Evolutionary conservation across 2,329 filamentous ascomycete genomes (phyloP), one percentile per base, ranked within the genome.

Genomic region (Zymoseptoria ardabiliae): DNA sequence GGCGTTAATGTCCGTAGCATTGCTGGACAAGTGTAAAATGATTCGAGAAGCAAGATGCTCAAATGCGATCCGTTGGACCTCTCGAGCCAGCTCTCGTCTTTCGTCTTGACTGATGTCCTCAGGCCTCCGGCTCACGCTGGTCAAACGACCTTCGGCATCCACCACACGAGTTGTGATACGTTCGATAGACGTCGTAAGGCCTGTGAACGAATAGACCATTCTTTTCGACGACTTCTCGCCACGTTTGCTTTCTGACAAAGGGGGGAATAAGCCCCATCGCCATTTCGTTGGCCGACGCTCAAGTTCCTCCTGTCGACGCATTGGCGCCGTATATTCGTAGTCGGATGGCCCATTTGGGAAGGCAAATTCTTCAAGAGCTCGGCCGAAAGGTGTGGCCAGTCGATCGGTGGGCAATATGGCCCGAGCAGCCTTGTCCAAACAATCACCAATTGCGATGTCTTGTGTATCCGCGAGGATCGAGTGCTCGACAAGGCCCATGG

Each of bases 381-480:
- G 85, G 3, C 87, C 94, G 76, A 95, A 97, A 80, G 91, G 91
- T 56, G 90, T 86, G 19, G 79, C 75, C 21, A 93, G 73, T 2
- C 86, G 64, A 0, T 79, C 73, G 0, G 75, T 23, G 0, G 92
- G 93, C 0, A 97, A 75, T 59, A 97, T 84, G 17, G 81, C 79
- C 53, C 94, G 85, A 7, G 90, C 91, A 59, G 85, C 82, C 75
- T 97, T 96, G 78, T 99, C 94, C 35, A 99, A 78, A 68, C 89
- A 85, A 74, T 96, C 90, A 54, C 94, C 94, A 60, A 97, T 78
- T n/a, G 94, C 91, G 63, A 92, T 86, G 74, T 95, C 91, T n/a
- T 75, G 76, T 0, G 89, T 88, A 17, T 82, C 79, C 19, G 88
- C 91, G 23, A 97, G 76, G 60, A 95, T 84, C 53, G 78, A 76